A percentile compares a stretch with the other conserved stretches of the same genome.
Conservation (phyloP, 345 rosid genomes). For the Anastatica hierochuntica region DNA sequence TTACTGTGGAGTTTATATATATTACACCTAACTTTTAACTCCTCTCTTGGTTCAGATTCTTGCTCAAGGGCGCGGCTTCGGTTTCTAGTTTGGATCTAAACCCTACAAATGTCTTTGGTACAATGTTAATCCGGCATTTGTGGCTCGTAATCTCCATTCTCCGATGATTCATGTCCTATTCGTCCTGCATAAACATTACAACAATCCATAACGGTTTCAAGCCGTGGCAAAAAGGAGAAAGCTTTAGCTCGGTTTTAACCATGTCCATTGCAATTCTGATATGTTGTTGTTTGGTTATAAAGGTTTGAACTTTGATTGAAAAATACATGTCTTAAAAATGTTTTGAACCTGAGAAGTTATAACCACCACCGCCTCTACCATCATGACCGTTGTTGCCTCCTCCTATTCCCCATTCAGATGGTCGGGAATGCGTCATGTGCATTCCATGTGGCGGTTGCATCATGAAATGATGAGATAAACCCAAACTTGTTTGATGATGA, state of each 20-base stretch:
- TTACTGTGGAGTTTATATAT: too few species aligned
- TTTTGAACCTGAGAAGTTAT: slow-evolving; percentile 44
- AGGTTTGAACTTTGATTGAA: background rate
- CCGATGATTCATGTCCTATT: slow-evolving; percentile 46
- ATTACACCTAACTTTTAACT: background rate
- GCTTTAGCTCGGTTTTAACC: background rate
- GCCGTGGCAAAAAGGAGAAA: background rate
- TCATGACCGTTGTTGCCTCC: slow-evolving; percentile 23
- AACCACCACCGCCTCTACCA: slow-evolving; percentile 24
- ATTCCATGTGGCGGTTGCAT: slow-evolving; percentile 40
- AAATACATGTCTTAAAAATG: background rate
- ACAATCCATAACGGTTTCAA: slow-evolving; percentile 1
- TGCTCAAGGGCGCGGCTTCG: background rate
- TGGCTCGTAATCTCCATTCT: slow-evolving; percentile 53
- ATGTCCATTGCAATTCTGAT: background rate
- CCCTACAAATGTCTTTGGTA: slow-evolving; percentile 12
- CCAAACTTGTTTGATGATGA: slow-evolving; percentile 10
- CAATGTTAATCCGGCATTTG: slow-evolving; percentile 20
- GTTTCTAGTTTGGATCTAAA: slow-evolving; percentile 23
- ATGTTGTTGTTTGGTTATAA: background rate
- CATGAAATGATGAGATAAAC: slow-evolving; percentile 37
- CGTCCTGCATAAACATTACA: slow-evolving; percentile 37
- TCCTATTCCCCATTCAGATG: slow-evolving; percentile 47
- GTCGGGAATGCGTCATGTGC: slow-evolving; percentile 33
- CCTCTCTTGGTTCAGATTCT: slow-evolving; percentile 13